These are phyloP conservation scores for Suhomyces yuchorum DNA, from an alignment of 1,139 yeast species.

Conservation along the genomic window DNA sequence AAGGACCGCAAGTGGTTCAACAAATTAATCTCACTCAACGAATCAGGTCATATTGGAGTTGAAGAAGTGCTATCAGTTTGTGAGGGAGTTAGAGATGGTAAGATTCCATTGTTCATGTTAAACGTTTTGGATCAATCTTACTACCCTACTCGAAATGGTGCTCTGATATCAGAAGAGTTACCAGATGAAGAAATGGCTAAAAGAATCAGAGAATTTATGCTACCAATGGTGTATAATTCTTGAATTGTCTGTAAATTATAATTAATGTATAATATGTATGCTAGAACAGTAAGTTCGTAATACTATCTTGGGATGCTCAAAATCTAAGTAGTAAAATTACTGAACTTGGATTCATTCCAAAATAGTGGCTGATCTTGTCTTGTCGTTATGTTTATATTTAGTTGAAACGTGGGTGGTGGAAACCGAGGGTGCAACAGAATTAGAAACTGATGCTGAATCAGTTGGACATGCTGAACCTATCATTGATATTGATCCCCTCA, in stretches of 20 bases:
- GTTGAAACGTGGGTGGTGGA: background rate
- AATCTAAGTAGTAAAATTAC: background rate
- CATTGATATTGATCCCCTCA: conserved; percentile 27
- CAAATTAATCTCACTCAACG: conserved; percentile 35
- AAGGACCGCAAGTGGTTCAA: conserved; percentile 47
- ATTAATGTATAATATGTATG: background rate
- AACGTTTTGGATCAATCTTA: conserved; percentile 41
- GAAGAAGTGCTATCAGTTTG: conserved; percentile 40
- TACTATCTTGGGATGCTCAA: background rate
- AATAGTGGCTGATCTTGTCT: background rate
- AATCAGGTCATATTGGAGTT: conserved; percentile 30
- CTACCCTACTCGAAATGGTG: conserved; percentile 26
- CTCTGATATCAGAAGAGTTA: conserved; percentile 24
- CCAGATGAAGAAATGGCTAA: conserved; percentile 39
- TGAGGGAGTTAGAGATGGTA: conserved; percentile 45
- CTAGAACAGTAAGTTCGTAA: background rate
- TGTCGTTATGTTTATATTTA: background rate
- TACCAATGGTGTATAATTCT: conserved; percentile 37
- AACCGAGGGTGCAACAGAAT: background rate
- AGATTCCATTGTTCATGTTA: conserved; percentile 42
- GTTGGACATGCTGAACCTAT: conserved; percentile 13
- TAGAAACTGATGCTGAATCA: conserved; percentile 3
- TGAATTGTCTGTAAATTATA: conserved; percentile 2
- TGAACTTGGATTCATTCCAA: background rate
- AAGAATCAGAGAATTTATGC: conserved; percentile 38